Percentiles rank a stretch among this genome's conserved stretches.
Evolutionary conservation across 2,329 filamentous ascomycete species (phyloP).

Genomic region (Hypoxylon sp.): DNA sequence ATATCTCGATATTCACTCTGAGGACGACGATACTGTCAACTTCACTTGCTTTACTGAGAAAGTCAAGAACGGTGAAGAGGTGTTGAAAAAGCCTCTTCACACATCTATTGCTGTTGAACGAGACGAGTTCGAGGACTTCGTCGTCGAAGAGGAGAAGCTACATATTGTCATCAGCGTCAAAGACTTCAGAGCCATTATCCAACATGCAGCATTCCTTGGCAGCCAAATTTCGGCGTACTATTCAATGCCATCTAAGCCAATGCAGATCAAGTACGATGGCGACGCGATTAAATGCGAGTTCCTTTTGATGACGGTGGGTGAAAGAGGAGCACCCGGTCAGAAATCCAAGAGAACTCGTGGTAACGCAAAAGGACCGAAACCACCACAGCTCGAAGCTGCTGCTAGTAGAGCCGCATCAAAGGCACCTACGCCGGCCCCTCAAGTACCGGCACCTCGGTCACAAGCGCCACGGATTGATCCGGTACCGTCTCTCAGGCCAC

Average conservation of each 20-base stretch:
- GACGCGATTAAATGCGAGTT: constrained; percentile 81
- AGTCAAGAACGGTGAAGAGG: constrained; percentile 80
- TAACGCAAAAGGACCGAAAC: constrained; percentile 59
- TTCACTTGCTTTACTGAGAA: constrained; percentile 89
- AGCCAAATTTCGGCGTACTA: constrained; percentile 78
- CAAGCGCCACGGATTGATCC: constrained; percentile 58
- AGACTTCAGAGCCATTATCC: constrained; percentile 84
- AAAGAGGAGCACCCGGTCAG: constrained; percentile 66
- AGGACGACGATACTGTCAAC: constrained; percentile 78
- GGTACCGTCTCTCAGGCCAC: constrained; percentile 57
- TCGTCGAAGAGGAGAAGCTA: constrained; percentile 77
- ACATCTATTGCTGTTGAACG: constrained; percentile 84
- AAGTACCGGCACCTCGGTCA: constrained; percentile 56
- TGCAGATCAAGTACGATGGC: constrained; percentile 79
- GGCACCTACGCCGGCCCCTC: constrained; percentile 52
- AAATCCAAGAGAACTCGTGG: constrained; percentile 61
- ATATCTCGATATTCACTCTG: constrained; percentile 82
- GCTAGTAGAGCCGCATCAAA: constrained; percentile 61
- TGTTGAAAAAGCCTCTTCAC: constrained; percentile 83
- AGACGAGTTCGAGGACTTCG: constrained; percentile 82
- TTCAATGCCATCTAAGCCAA: constrained; percentile 77
- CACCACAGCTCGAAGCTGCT: constrained; percentile 64
- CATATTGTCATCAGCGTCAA: constrained; percentile 87
- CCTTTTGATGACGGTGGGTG: constrained; percentile 85
- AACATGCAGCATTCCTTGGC: constrained; percentile 79